Evolutionary conservation across 23 red algal genomes (phyloP).

Genomic region (Gracilariopsis chorda): DNA sequence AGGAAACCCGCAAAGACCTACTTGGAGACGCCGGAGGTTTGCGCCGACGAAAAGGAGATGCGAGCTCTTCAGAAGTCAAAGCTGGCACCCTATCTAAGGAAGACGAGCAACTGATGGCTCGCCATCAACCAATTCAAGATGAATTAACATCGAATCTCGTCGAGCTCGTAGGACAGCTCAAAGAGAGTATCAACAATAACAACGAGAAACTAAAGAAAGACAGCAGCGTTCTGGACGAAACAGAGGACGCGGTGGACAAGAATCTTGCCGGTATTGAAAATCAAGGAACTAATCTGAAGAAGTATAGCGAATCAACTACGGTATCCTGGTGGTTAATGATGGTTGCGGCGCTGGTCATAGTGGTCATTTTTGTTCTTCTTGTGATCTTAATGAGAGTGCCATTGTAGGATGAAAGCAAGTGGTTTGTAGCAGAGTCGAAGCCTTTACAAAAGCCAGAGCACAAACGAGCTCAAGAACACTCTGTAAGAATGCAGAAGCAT

Average conservation of each 20-base stretch:
- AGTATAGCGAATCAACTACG: conserved; percentile 8
- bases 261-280: conserved; percentile 34
- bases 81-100: conserved; percentile 17
- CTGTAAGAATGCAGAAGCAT: too few species aligned
- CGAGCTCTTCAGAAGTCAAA: background rate
- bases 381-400: conserved; percentile 52
- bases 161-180: conserved; percentile 58
- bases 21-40: conserved; percentile 4
- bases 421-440: too few species aligned
- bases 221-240: conserved; percentile 36
- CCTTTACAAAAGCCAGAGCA: too few species aligned
- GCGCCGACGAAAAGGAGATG: conserved; percentile 27
- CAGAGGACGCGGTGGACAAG: conserved; percentile 52
- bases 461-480: too few species aligned
- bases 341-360: conserved; percentile 4
- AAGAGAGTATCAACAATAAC: conserved; percentile 51
- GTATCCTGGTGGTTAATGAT: conserved; percentile 66
- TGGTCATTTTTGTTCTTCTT: conserved; percentile 54
- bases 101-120: conserved; percentile 56
- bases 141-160: conserved; percentile 65
- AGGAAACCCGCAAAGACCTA: conserved; percentile 2
- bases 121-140: conserved; percentile 68
- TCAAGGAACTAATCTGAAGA: conserved; percentile 14
- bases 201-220: conserved; percentile 63
- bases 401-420: conserved; percentile 19